phyloP scores from a whole-genome alignment of 2,329 filamentous ascomycete species.

The Hysterium pulicare region DNA sequence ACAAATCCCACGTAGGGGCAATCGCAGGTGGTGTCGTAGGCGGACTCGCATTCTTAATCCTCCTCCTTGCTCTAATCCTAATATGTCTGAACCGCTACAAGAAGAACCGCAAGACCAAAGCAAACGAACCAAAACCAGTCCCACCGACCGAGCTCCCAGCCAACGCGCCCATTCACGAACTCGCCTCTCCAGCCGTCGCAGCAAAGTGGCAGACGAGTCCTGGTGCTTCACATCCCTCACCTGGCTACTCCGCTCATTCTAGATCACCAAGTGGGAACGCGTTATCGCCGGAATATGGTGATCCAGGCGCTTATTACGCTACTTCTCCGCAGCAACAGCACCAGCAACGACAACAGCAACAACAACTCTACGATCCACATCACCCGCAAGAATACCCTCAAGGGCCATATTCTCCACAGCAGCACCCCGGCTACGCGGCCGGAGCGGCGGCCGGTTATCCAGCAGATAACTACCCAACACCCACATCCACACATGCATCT shows the following conservation, averaged over 20 bases:
- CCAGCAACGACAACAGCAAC: slow-evolving; percentile 11
- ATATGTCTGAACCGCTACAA: slow-evolving; percentile 37
- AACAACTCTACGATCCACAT: not conserved
- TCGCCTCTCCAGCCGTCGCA: slow-evolving; percentile 16
- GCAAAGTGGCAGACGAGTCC: not conserved
- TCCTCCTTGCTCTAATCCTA: slow-evolving; percentile 30
- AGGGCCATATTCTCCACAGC: not conserved
- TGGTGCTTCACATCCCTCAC: not conserved
- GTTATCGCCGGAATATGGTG: not conserved
- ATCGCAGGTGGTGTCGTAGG: slow-evolving; percentile 42
- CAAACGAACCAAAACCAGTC: slow-evolving; percentile 10
- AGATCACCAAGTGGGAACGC: slow-evolving; percentile 19
- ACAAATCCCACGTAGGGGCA: slow-evolving; percentile 30
- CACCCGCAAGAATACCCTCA: not conserved
- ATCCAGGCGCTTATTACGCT: slow-evolving; percentile 8
- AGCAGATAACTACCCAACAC: not conserved
- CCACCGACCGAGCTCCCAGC: slow-evolving; percentile 31
- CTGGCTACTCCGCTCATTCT: slow-evolving; percentile 15
- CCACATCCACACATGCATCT: too few species aligned
- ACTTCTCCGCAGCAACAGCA: slow-evolving; percentile 14
- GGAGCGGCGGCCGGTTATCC: not conserved
- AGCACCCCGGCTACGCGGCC: not conserved
- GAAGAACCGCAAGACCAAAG: slow-evolving; percentile 22
- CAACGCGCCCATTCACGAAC: slow-evolving; percentile 26
- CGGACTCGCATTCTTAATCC: slow-evolving; percentile 31